Conservation (phyloP, 768 basidiomycete genomes). For the Boletus rubescentipes region DNA sequence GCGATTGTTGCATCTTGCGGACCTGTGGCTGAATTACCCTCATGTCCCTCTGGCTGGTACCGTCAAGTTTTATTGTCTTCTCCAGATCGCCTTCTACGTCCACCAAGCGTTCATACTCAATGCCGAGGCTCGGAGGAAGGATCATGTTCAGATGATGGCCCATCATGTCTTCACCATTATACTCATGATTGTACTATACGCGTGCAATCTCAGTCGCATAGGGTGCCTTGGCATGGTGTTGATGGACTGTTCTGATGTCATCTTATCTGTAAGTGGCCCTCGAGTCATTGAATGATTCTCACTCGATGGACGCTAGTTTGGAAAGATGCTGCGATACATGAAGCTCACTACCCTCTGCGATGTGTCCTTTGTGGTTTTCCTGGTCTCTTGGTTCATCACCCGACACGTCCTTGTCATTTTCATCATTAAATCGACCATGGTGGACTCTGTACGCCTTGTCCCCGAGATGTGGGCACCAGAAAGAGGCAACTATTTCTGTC, state of each 20-base stretch:
- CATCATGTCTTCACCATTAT: constrained; percentile 90
- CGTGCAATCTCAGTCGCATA: constrained; percentile 80
- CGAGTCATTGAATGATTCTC: not conserved
- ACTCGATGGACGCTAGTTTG: constrained; percentile 50
- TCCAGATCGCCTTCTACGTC: constrained; percentile 83
- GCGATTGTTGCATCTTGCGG: constrained; percentile 55
- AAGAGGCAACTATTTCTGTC: constrained; percentile 54
- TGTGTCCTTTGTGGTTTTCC: constrained; percentile 84
- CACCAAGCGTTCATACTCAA: constrained; percentile 93
- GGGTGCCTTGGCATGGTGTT: constrained; percentile 88
- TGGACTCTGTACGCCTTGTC: constrained; percentile 50
- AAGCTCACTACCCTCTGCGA: constrained; percentile 18
- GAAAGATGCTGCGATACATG: constrained; percentile 73
- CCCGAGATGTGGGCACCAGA: constrained; percentile 58
- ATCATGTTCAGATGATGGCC: constrained; percentile 94
- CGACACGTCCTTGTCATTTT: constrained; percentile 80
- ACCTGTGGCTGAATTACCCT: constrained; percentile 81
- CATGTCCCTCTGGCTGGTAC: constrained; percentile 74
- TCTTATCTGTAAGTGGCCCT: constrained; percentile 70
- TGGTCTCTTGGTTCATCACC: constrained; percentile 88
- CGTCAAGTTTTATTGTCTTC: constrained; percentile 87
- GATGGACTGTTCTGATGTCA: constrained; percentile 94
- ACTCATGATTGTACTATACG: constrained; percentile 77
- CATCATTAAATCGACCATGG: constrained; percentile 61
- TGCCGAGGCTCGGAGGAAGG: constrained; percentile 88